A percentile compares a stretch with the other conserved stretches of the same genome.
Evolutionary conservation across 140 eudicot genomes (phyloP).

Genomic region (Stevia rebaudiana): DNA sequence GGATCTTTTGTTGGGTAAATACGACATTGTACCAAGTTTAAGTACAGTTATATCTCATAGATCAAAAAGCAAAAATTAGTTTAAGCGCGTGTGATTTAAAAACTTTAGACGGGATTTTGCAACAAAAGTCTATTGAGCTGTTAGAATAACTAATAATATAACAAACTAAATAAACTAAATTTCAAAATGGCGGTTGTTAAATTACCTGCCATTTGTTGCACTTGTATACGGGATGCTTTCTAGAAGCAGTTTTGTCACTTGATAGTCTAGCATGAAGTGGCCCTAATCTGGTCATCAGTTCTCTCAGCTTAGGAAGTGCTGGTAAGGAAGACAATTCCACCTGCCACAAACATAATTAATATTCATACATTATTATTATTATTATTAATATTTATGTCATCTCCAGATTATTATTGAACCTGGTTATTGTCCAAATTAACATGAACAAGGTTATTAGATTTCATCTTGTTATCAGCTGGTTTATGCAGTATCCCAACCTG

Average conservation of each 20-base stretch:
- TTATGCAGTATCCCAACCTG: conserved; percentile 83
- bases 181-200: background rate
- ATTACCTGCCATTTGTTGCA: conserved; percentile 71
- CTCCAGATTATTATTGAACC: no score
- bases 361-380: background rate
- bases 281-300: conserved; percentile 53
- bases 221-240: conserved; percentile 61
- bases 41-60: background rate
- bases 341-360: conserved; percentile 25
- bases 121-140: no score
- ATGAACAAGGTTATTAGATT: conserved; percentile 65
- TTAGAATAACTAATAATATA: no score
- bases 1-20: no score
- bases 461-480: conserved; percentile 60
- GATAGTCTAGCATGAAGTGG: conserved; percentile 66
- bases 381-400: background rate
- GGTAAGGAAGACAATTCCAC: conserved; percentile 59
- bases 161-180: no score
- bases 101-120: no score
- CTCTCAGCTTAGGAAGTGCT: conserved; percentile 55
- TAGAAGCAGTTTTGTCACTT: conserved; percentile 37
- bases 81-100: background rate
- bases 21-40: no score
- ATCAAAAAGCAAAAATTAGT: background rate
- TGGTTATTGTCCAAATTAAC: conserved; percentile 54